Base-by-base conservation (phyloP, 1,284 basidiomycete genomes). In the Microbotryum intermedium region DNA sequence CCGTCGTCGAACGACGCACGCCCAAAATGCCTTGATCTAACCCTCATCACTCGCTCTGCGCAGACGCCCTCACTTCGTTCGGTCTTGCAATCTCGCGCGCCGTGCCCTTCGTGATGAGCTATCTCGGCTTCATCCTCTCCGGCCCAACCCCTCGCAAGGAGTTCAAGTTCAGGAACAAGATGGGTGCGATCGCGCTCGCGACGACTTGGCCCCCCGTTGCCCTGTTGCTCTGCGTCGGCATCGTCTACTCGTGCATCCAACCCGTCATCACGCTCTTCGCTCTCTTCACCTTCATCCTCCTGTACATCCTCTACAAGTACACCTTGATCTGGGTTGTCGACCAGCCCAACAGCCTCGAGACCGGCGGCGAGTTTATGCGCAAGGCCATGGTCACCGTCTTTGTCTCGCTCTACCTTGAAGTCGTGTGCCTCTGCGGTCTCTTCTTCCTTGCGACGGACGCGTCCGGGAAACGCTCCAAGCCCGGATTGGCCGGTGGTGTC, bases 221-320 rank as follows among this genome's bases (percentile, higher is more conserved):
- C 59, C 68, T 76, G 25, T 58, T 74, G 46, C 59, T 72, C 50
- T 71, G 70, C 54, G 70, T 76, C 62, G 71, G 70, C 55, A 73
- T 76, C 59, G 74, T 76, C 66, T 77, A 77, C 69, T 73, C 73
- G 30, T 68, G 74, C 56, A 75, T 77, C 57, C 76, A 77, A 64
- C 76, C 76, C 21, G 62, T 77, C 60, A 75, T 76, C 58, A 69
- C 66, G 28, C 51, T 72, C 34, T 66, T 77, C 55, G 69, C 70
- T 21, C 26, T 73, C 28, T 64, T 75, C 54, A 73, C 73, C 16
- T 70, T 74, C 53, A 25, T 66, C 56, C 56, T 77, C 29, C 65
- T 75, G 47, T 77, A 74, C 71, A 67, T 69, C 25, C 71, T 72
- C 25, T 74, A 75, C 74, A 76, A 76, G 67, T 77, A 76, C 71